phyloP scores from a whole-genome alignment of 495 filamentous ascomycete species.

The Chaetomium cochliodes region DNA sequence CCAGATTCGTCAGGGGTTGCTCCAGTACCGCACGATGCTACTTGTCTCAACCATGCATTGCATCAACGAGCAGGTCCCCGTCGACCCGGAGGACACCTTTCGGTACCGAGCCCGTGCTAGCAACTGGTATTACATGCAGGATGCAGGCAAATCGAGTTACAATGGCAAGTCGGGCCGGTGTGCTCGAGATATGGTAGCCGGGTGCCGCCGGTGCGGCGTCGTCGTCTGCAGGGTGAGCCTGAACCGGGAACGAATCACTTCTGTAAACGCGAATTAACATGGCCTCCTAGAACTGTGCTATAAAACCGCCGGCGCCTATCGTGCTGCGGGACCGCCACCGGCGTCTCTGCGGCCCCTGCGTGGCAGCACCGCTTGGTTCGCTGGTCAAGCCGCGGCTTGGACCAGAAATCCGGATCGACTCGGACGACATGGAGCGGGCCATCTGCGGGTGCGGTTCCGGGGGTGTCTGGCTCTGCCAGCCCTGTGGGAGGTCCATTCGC shows the following conservation, averaged over 20 bases:
- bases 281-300: constrained; percentile 70
- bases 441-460: constrained; percentile 65
- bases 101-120: constrained; percentile 51
- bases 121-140: constrained; percentile 54
- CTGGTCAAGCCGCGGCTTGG: constrained; percentile 39
- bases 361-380: constrained; percentile 58
- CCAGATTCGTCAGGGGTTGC: constrained; percentile 69
- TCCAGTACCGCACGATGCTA: constrained; percentile 71
- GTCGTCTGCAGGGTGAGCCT: constrained; percentile 72
- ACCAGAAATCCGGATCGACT: constrained; percentile 31
- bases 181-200: constrained; percentile 79
- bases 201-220: constrained; percentile 73
- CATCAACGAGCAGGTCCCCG: constrained; percentile 60
- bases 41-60: constrained; percentile 74
- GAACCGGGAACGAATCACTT: too few relatives aligned
- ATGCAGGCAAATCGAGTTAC: constrained; percentile 32
- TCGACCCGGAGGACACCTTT: constrained; percentile 49
- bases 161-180: constrained; percentile 70
- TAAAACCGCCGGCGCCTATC: constrained; percentile 65
- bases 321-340: constrained; percentile 68
- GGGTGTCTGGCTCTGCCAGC: constrained; percentile 74
- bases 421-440: constrained; percentile 52
- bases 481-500: constrained; percentile 68
- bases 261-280: not conserved
- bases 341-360: constrained; percentile 72